phyloP scores from a whole-genome alignment of 2,329 filamentous ascomycete species.

The Fusarium haematococcum region DNA sequence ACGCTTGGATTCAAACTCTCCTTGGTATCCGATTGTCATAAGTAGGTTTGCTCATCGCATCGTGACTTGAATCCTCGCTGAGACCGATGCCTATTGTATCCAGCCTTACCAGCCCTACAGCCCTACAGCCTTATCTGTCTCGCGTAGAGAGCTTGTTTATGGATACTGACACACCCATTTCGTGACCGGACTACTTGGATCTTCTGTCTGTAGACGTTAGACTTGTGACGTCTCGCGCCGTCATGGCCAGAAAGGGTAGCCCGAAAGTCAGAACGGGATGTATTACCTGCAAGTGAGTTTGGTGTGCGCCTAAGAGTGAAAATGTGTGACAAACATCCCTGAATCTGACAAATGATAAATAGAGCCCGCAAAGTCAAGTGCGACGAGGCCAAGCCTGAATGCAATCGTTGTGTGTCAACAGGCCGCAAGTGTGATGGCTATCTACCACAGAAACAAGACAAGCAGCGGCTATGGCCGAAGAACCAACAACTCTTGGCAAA shows the following conservation, averaged over 20 bases:
- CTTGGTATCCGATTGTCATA: neutral
- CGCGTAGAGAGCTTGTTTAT: neutral
- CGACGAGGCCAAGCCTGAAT: slow-evolving; percentile 7
- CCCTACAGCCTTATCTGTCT: neutral
- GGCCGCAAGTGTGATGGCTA: slow-evolving; percentile 17
- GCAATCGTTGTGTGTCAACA: slow-evolving; percentile 11
- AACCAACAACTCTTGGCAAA: neutral
- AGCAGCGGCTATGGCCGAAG: neutral
- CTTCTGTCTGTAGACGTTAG: neutral
- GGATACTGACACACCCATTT: neutral
- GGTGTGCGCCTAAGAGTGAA: neutral
- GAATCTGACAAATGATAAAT: neutral
- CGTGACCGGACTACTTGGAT: neutral
- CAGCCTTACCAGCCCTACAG: neutral
- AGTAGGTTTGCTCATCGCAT: neutral
- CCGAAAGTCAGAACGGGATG: slow-evolving; percentile 10
- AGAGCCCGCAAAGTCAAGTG: slow-evolving; percentile 23
- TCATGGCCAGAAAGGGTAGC: slow-evolving; percentile 8
- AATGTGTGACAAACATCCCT: neutral
- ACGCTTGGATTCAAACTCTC: neutral
- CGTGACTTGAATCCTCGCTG: neutral
- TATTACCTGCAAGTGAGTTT: slow-evolving; percentile 16
- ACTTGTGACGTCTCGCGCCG: neutral
- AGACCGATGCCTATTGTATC: neutral
- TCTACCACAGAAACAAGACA: neutral